These are phyloP conservation scores for Pseudocercospora ulei DNA, from an alignment of 2,329 filamentous ascomycete genomes.

Conservation along the genomic window DNA sequence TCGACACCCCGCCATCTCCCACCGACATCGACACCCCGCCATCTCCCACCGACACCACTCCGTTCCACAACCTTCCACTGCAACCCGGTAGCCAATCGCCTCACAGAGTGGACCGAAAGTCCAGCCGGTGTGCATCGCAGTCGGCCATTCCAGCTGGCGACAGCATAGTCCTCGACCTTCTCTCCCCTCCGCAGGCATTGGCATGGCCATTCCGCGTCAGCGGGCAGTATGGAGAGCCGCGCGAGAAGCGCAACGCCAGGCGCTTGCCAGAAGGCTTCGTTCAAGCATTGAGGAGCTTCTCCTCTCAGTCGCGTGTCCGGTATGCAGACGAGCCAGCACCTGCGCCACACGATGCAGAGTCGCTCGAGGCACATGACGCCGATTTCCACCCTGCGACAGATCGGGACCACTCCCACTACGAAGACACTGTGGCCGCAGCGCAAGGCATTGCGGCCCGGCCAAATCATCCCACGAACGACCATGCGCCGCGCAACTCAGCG, in stretches of 20 bases:
- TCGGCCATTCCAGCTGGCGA: constrained; percentile 1
- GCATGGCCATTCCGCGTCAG: constrained; percentile 31
- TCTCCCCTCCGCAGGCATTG: constrained; percentile 42
- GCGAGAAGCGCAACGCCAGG: constrained; percentile 27
- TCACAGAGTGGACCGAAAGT: no score
- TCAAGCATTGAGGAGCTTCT: constrained; percentile 25
- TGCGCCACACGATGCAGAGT: not conserved
- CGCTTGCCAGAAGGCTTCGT: constrained; percentile 27
- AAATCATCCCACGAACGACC: no score
- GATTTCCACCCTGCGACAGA: no score
- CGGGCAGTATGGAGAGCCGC: constrained; percentile 23
- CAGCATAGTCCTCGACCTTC: constrained; percentile 39
- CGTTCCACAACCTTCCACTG: constrained; percentile 13
- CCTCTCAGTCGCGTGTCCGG: constrained; percentile 18
- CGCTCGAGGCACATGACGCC: not conserved
- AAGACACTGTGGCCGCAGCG: no score
- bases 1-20: constrained; percentile 34
- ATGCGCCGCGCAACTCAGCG: no score
- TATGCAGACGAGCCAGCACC: not conserved
- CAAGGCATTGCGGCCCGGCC: no score
- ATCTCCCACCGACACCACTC: constrained; percentile 12
- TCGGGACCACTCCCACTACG: no score
- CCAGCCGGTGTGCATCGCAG: no score
- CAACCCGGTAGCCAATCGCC: constrained; percentile 11
- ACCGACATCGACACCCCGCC: constrained; percentile 38